phyloP scores from a whole-genome alignment of 345 rosid genomes.

The Xanthoceras sorbifolium region DNA sequence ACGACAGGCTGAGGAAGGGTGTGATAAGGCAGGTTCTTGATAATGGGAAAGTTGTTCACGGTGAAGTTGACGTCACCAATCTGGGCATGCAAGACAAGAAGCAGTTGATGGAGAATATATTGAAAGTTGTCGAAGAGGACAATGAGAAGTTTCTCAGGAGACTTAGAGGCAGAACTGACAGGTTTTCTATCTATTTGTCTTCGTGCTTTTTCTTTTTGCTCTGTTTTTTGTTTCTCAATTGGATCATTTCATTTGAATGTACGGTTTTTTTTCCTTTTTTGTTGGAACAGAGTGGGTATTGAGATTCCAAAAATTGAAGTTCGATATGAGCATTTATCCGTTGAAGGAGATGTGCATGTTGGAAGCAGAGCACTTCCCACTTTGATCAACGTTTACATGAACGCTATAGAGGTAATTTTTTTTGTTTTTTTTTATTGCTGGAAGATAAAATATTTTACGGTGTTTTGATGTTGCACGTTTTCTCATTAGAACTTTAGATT shows the following conservation, averaged over 20 bases:
- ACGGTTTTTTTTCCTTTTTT: background rate
- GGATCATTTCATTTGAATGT: background rate
- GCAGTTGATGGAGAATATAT: constrained; percentile 59
- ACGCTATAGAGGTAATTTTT: constrained; percentile 71
- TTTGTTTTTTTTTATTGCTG: background rate
- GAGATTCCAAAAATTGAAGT: constrained; percentile 84
- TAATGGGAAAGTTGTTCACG: constrained; percentile 48
- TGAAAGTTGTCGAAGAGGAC: constrained; percentile 78
- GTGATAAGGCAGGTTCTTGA: constrained; percentile 54
- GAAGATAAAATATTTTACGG: background rate
- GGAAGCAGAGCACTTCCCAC: constrained; percentile 95
- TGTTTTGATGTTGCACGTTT: too few species aligned
- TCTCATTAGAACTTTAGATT: too few species aligned
- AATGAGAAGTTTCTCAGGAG: constrained; percentile 66
- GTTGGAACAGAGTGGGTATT: constrained; percentile 64
- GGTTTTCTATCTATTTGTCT: constrained; percentile 30
- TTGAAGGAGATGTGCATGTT: constrained; percentile 70
- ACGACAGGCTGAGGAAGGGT: constrained; percentile 71
- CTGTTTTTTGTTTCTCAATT: too few species aligned
- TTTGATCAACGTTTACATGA: constrained; percentile 60
- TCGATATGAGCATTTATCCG: constrained; percentile 58
- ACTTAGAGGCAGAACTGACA: constrained; percentile 67
- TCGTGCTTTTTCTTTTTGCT: background rate
- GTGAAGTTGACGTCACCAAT: constrained; percentile 63
- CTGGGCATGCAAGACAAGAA: constrained; percentile 65